phyloP scores from a whole-genome alignment of 495 filamentous ascomycete genomes.

The Xylaria acuta region DNA sequence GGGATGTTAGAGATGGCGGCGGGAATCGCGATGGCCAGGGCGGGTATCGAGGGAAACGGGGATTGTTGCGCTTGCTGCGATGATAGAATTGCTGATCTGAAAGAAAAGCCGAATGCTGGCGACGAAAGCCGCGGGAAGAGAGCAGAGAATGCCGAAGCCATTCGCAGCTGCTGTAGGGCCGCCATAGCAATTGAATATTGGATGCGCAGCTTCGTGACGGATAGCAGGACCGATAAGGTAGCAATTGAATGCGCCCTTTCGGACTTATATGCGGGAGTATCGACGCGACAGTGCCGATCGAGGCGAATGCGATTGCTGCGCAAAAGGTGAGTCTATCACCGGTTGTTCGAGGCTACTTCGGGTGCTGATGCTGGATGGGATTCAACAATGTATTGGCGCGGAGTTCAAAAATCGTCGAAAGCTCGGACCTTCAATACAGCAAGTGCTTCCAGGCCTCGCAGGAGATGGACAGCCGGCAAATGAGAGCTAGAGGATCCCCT shows the following conservation, averaged over 20 bases:
- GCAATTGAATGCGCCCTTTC: conserved; percentile 23
- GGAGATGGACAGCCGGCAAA: conserved; percentile 22
- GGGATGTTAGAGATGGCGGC: conserved; percentile 59
- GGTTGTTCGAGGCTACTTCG: not conserved
- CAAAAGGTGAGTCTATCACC: not conserved
- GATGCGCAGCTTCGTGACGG: not conserved
- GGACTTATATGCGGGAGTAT: not conserved
- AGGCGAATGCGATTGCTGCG: not conserved
- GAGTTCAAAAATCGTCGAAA: conserved; percentile 28
- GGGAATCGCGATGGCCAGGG: conserved; percentile 59
- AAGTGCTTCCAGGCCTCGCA: not conserved
- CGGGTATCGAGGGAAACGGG: conserved; percentile 53
- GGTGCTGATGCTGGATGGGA: not conserved
- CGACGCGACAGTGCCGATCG: not conserved
- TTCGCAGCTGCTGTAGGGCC: conserved; percentile 47
- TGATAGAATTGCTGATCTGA: conserved; percentile 47
- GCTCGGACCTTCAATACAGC: conserved; percentile 18
- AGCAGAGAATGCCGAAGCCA: conserved; percentile 46
- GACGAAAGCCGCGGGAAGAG: conserved; percentile 47
- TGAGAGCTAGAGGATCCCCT: conserved; percentile 15
- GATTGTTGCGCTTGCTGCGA: conserved; percentile 43
- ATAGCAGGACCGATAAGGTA: not conserved
- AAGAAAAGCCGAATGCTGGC: conserved; percentile 45
- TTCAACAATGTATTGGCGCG: conserved; percentile 1
- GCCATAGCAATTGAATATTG: conserved; percentile 46